phyloP scores from a whole-genome alignment of 1,139 yeast genomes.

The Suhomyces wounanorum region DNA sequence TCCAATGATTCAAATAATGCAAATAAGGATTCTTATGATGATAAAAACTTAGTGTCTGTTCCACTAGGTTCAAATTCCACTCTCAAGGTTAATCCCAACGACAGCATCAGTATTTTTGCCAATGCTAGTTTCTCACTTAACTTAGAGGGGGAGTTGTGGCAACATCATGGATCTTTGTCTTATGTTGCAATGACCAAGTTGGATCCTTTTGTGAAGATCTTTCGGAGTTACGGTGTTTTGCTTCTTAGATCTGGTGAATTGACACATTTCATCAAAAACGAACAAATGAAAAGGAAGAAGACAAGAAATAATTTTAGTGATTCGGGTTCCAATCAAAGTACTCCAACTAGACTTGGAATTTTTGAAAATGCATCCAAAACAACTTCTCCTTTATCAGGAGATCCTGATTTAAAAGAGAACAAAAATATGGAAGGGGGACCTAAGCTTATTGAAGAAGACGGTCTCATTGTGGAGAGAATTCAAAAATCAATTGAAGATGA shows the following conservation, averaged over 20 bases:
- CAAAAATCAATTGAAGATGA: slow-evolving; percentile 16
- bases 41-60: slow-evolving; percentile 24
- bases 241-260: slow-evolving; percentile 41
- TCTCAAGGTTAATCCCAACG: slow-evolving; percentile 38
- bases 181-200: slow-evolving; percentile 46
- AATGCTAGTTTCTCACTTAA: slow-evolving; percentile 40
- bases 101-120: slow-evolving; percentile 37
- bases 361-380: neutral
- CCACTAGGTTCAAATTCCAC: slow-evolving; percentile 43
- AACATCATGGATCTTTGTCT: slow-evolving; percentile 45
- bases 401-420: neutral
- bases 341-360: neutral
- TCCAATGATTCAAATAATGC: neutral
- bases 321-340: slow-evolving; percentile 3
- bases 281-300: slow-evolving; percentile 19
- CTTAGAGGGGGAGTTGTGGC: slow-evolving; percentile 44
- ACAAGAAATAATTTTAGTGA: neutral
- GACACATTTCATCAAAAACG: slow-evolving; percentile 32
- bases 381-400: slow-evolving; percentile 1
- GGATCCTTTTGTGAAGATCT: slow-evolving; percentile 43
- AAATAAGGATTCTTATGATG: neutral
- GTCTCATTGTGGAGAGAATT: slow-evolving; percentile 23
- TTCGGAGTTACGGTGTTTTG: slow-evolving; percentile 39
- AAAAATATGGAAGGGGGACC: slow-evolving; percentile 15
- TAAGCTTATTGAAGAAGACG: slow-evolving; percentile 22